Conservation (phyloP, 768 basidiomycete genomes). For the Mycena latifolia region DNA sequence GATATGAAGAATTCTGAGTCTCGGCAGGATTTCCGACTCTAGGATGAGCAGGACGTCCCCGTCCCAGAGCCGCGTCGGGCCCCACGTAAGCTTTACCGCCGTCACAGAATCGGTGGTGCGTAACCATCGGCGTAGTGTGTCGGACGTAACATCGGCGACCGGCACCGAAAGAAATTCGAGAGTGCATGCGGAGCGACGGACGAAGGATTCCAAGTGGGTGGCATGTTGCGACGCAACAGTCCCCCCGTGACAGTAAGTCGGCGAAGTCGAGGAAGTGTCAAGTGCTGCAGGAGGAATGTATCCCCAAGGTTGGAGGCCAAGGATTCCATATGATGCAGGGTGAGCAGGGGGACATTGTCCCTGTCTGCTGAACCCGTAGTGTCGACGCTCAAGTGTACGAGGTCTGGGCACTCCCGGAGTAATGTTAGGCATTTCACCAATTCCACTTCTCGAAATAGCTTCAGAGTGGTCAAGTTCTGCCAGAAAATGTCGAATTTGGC, state of each 20-base stretch:
- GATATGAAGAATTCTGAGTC: background rate
- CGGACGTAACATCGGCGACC: background rate
- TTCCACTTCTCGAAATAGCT: background rate
- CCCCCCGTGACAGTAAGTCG: background rate
- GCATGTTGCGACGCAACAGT: background rate
- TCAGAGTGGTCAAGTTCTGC: slow-evolving; percentile 6
- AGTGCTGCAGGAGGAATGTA: background rate
- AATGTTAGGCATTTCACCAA: background rate
- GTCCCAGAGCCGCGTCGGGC: background rate
- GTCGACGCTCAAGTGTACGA: background rate
- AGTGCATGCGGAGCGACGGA: background rate
- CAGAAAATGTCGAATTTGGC: slow-evolving; percentile 2
- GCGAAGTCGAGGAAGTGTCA: slow-evolving; percentile 18
- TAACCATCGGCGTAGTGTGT: background rate
- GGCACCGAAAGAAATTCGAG: background rate
- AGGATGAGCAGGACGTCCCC: background rate
- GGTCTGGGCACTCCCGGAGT: background rate
- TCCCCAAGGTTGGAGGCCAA: background rate
- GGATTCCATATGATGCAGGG: background rate
- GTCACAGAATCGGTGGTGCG: background rate
- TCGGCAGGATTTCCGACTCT: background rate
- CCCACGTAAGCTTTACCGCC: too few species aligned
- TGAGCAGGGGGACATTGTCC: background rate
- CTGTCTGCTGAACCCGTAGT: background rate
- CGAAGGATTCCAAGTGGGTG: background rate